Conservation (phyloP, 1,284 basidiomycete species). For the Phaffia rhodozyma region DNA sequence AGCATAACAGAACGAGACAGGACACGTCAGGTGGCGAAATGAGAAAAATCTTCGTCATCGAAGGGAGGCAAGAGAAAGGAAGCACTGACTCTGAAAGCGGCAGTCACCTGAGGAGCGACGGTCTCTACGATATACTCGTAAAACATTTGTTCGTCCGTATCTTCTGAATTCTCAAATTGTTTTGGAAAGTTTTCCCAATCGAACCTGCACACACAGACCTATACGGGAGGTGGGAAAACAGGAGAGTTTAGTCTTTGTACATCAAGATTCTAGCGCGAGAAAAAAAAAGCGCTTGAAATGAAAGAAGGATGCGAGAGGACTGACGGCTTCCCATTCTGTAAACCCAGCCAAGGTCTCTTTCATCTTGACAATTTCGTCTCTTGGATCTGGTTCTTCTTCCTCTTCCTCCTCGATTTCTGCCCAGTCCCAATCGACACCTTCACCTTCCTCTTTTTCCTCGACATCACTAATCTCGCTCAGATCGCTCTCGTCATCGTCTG, state of each 20-base stretch:
- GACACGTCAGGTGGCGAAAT: not conserved
- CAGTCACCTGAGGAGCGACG: conserved; percentile 37
- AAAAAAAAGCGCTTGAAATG: not conserved
- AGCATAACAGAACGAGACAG: not conserved
- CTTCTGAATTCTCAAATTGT: conserved; percentile 38
- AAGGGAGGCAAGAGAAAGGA: not conserved
- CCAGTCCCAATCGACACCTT: not conserved
- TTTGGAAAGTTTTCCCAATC: conserved; percentile 40
- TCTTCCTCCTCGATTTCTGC: conserved; percentile 3
- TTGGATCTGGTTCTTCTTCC: conserved; percentile 12
- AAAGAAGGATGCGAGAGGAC: conserved; percentile 20
- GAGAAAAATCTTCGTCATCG: not conserved
- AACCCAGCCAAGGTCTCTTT: conserved; percentile 1
- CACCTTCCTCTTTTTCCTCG: conserved; percentile 6
- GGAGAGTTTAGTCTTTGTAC: too few relatives aligned
- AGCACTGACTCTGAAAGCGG: conserved; percentile 32
- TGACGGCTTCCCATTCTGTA: conserved; percentile 39
- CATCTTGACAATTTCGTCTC: conserved; percentile 11
- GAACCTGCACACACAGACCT: conserved; percentile 40
- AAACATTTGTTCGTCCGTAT: conserved; percentile 41
- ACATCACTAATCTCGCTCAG: conserved; percentile 15
- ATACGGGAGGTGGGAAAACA: not conserved
- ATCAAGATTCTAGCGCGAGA: not conserved
- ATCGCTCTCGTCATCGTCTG: conserved; percentile 13
- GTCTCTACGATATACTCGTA: conserved; percentile 35